Percentiles rank a stretch among this genome's conserved stretches.
Evolutionary conservation across 768 basidiomycete genomes (phyloP).

Genomic region (Floccularia luteovirens): DNA sequence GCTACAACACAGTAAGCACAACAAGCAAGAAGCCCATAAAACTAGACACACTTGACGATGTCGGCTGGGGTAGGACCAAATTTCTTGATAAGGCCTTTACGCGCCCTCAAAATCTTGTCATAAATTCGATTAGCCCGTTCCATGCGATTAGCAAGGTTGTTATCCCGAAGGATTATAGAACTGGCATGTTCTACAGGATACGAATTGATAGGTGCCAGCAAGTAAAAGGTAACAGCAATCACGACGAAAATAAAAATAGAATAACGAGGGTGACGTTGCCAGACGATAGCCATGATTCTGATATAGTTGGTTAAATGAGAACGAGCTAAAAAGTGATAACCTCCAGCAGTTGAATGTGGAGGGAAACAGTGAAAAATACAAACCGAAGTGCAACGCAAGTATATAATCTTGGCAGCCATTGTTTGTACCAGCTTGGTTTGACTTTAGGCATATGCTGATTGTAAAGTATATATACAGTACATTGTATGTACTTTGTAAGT

Average conservation of each 20-base stretch:
- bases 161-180: slow-evolving; percentile 19
- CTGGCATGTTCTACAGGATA: slow-evolving; percentile 9
- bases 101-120: slow-evolving; percentile 27
- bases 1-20: slow-evolving; percentile 18
- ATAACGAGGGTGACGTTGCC: slow-evolving; percentile 47
- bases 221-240: slow-evolving; percentile 33
- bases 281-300: slow-evolving; percentile 17
- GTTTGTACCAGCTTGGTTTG: background rate
- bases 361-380: background rate
- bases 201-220: slow-evolving; percentile 31
- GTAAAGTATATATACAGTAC: too few species aligned
- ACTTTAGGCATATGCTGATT: too few species aligned
- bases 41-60: slow-evolving; percentile 31
- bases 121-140: slow-evolving; percentile 39
- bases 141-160: slow-evolving; percentile 28
- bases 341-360: slow-evolving; percentile 16
- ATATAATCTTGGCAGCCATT: background rate
- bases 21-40: background rate
- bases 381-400: background rate
- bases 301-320: background rate
- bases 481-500: too few species aligned
- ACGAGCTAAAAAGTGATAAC: background rate
- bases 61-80: slow-evolving; percentile 46
- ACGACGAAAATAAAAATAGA: slow-evolving; percentile 26
- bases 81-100: slow-evolving; percentile 41